These are phyloP conservation scores for Ophiocordyceps camponoti-floridani DNA, from an alignment of 2,329 filamentous ascomycete species.

Conservation along the genomic window DNA sequence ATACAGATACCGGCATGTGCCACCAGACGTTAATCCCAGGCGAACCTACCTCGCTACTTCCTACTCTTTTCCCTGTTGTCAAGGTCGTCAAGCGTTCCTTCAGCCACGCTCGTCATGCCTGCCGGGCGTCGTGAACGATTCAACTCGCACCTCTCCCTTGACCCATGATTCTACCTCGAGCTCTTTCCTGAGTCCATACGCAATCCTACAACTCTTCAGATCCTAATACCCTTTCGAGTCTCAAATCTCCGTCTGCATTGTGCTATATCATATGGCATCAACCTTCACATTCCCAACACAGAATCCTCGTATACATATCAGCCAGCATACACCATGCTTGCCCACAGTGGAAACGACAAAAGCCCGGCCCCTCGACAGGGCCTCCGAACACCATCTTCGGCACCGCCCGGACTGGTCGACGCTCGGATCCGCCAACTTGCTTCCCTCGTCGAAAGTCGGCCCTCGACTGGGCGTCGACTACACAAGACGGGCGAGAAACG, in stretches of 20 bases:
- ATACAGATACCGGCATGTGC: not conserved
- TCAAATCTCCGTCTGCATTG: not conserved
- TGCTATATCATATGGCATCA: not conserved
- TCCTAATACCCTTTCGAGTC: not conserved
- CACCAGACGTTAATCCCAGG: not conserved
- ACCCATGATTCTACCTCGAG: slow-evolving; percentile 13
- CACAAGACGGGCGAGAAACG: slow-evolving; percentile 8
- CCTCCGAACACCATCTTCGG: slow-evolving; percentile 4
- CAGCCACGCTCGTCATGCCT: not conserved
- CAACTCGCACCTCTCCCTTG: not conserved
- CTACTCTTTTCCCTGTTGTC: not conserved
- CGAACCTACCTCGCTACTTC: not conserved
- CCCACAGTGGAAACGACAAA: slow-evolving; percentile 1
- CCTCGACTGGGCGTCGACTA: not conserved
- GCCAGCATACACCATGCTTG: slow-evolving; percentile 2
- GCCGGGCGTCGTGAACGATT: not conserved
- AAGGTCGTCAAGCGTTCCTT: not conserved
- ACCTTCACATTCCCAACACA: not conserved
- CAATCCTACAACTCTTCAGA: not conserved
- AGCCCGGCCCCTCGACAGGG: slow-evolving; percentile 2
- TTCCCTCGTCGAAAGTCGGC: slow-evolving; percentile 3
- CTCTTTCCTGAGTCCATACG: not conserved
- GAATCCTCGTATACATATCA: not conserved
- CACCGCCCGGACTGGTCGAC: slow-evolving; percentile 10
- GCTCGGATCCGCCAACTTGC: slow-evolving; percentile 12